Percentiles rank a stretch among this genome's conserved stretches.
These are phyloP conservation scores for Aspergillus diversus DNA, from an alignment of 495 filamentous ascomycete species.

Conservation along the genomic window DNA sequence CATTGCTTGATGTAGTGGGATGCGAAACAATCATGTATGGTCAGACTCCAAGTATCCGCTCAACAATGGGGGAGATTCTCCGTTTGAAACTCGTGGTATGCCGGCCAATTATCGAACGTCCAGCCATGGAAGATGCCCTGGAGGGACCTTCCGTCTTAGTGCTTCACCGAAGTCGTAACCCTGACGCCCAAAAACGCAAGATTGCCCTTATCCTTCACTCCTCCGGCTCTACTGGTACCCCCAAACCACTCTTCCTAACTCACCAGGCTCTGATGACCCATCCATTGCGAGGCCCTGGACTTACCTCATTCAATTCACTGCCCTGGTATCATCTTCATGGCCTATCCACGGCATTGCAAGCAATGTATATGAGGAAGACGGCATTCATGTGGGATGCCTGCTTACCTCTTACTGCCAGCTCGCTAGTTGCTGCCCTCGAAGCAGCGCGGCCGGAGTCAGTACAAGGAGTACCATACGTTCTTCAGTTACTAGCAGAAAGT, in stretches of 20 bases:
- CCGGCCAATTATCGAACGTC: conserved; percentile 30
- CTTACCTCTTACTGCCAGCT: conserved; percentile 57
- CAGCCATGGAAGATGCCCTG: conserved; percentile 19
- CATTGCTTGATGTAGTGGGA: conserved; percentile 50
- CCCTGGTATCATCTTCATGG: conserved; percentile 61
- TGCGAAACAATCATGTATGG: conserved; percentile 52
- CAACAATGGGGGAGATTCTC: conserved; percentile 48
- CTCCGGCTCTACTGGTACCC: conserved; percentile 61
- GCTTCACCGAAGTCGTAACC: conserved; percentile 37
- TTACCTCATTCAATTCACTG: conserved; percentile 57
- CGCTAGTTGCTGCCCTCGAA: conserved; percentile 50
- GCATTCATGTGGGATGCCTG: conserved; percentile 54
- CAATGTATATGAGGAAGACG: conserved; percentile 56
- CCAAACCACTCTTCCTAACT: conserved; percentile 53
- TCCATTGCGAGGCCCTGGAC: conserved; percentile 33
- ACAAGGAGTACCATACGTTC: conserved; percentile 59
- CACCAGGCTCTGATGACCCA: conserved; percentile 47
- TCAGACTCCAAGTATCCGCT: conserved; percentile 40
- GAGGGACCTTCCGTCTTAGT: conserved; percentile 34
- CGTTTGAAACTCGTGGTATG: conserved; percentile 39
- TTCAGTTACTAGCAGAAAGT: conserved; percentile 56
- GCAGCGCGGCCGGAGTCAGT: conserved; percentile 52
- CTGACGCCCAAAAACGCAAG: conserved; percentile 35
- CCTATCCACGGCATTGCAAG: conserved; percentile 48
- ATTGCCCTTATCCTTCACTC: conserved; percentile 57